Evolutionary conservation across 208 protist genomes (phyloP), one percentile per base, ranked within the genome.

Genomic region (Trypanosoma melophagium): DNA sequence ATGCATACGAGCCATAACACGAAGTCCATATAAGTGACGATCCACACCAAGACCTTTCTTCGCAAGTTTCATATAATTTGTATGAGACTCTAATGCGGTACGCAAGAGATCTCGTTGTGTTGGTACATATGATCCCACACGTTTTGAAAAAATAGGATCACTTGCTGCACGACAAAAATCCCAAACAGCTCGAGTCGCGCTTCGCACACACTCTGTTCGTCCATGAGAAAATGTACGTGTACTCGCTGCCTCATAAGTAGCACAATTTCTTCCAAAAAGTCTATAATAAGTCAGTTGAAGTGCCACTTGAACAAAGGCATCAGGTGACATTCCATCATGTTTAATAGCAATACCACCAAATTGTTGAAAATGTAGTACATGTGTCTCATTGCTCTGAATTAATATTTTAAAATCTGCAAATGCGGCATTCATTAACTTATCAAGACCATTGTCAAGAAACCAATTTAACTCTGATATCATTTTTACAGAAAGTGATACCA

Each of bases 161-260:
- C n/a, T 25, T 17, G 60, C 41, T 2, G 69, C 50, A 17, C 49
- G 42, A 60, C 75, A 84, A 53, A 84, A 84, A 31, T 70, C 76
- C 44, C 44, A 53, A 35, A 56, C 50, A 1, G 31, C 70, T 14
- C 24, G 44, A n/a, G 60, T 74, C 0, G 60, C 31, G 50, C 62
- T 76, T 52, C 79, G 52, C 24, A 84, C 72, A 28, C 66, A 71
- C 40, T 84, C 79, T 16, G 79, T 84, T 16, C 79, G 60, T 41
- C 79, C 79, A 25, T 84, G 79, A 19, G 70, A 54, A 42, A 81
- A 84, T 19, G 65, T 71, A 22, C 76, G 69, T 25, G 79, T 84
- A 17, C 66, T 80, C 24, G 79, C 79, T 5, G 79, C 73, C 57
- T 84, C 79, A 62, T 84, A 84, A 22, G 79, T 84, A 12, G 76